Evolutionary conservation across 441 rosid species (phyloP), one percentile per base, ranked within the genome.

Genomic region (Flueggea neowawraea): DNA sequence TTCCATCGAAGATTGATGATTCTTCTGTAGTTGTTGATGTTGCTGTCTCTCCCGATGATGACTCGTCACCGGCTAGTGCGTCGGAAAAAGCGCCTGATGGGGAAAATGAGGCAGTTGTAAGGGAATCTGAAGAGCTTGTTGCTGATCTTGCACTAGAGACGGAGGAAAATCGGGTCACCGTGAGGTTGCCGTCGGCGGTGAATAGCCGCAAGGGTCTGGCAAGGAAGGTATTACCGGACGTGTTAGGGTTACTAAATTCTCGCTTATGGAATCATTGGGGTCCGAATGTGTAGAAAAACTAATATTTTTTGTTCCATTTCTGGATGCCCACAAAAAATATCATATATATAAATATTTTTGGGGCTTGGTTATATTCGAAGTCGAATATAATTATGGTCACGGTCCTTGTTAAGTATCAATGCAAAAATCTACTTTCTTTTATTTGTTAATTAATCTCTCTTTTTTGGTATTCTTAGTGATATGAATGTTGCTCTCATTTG

Each of bases 191-290:
- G 64, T 44, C 72, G 62, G 73, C 32, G 16, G 64, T 58, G 32
- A 74, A 14, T 54, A 83, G 78, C 64, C 84, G 79, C 67, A 88
- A 78, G 77, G 96, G 97, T 39, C 65, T 90, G 61, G 98, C 84
- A n/a, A 84, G 97, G 72, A 93, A 93, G 78, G 88, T 90, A 61
- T 58, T 93, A 45, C 96, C 98, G 96, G 97, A 93, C 84, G 88
- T 93, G 78, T 56, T 93, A 58, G 95, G 96, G 39, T 54, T 90
- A 13, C 71, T 93, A 47, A 82, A 86, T 72, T 93, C 96, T 68
- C 92, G 83, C 73, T 77, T 90, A 68, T 93, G 96, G 92, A 77
- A 82, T 47, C 92, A 90, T 71, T 90, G 94, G 98, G 74, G 78
- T 88, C 97, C 97, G 80, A 80, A 78, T 78, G 84, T 85, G 66